Conservation (phyloP, 1,284 basidiomycete species). For the Ceraceosorus guamensis region DNA sequence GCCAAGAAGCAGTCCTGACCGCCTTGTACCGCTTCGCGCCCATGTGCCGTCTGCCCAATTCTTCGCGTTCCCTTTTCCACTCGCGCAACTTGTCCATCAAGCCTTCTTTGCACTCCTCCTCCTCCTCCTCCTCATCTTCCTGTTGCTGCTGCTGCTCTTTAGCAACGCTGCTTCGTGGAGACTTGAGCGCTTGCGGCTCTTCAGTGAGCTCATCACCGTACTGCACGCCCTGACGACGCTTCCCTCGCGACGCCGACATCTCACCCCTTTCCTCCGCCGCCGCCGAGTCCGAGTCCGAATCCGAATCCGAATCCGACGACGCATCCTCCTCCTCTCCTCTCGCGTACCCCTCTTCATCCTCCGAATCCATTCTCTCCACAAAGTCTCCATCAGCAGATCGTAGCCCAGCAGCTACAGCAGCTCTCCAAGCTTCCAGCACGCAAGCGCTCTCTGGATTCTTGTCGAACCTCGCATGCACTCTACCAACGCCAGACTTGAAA, state of each 20-base stretch:
- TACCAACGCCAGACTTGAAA: constrained; percentile 31
- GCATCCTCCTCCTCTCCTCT: no score
- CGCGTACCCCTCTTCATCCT: no score
- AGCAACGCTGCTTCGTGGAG: no score
- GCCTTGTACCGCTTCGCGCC: constrained; percentile 25
- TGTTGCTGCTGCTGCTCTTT: not conserved
- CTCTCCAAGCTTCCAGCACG: constrained; percentile 28
- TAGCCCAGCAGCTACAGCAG: constrained; percentile 19
- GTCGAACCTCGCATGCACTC: constrained; percentile 23
- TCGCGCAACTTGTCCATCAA: constrained; percentile 20
- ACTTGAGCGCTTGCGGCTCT: no score
- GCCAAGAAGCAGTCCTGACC: constrained; percentile 22
- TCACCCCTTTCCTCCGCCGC: no score
- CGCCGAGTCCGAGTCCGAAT: no score
- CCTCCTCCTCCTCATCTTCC: constrained; percentile 8
- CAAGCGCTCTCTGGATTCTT: constrained; percentile 16
- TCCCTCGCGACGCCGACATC: no score
- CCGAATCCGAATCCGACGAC: no score
- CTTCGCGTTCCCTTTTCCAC: constrained; percentile 25
- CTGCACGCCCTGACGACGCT: no score
- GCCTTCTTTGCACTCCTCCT: constrained; percentile 10
- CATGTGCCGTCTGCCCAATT: constrained; percentile 23
- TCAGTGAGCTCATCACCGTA: no score
- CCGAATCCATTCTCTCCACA: no score
- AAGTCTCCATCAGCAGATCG: constrained; percentile 1